These are phyloP conservation scores for Colletotrichum plurivorum DNA, from an alignment of 2,329 filamentous ascomycete genomes.

Conservation along the genomic window DNA sequence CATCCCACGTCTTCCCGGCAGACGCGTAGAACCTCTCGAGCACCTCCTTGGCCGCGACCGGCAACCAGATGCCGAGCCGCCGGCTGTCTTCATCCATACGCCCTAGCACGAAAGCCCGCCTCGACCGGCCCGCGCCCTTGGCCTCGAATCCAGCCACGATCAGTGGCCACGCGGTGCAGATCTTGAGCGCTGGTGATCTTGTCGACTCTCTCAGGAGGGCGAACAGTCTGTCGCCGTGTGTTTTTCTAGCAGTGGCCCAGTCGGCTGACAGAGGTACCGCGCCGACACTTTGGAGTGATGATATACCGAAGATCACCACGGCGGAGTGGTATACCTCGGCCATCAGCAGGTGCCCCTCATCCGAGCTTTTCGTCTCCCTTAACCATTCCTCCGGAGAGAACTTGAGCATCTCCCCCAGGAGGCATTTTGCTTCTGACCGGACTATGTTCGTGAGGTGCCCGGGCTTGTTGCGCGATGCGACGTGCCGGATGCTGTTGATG, in stretches of 20 bases:
- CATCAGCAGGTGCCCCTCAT: constrained; percentile 30
- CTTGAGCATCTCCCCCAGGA: constrained; percentile 38
- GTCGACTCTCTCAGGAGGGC: constrained; percentile 39
- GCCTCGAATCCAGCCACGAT: constrained; percentile 33
- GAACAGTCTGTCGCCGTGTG: constrained; percentile 39
- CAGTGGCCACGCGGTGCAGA: constrained; percentile 11
- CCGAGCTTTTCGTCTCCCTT: constrained; percentile 3
- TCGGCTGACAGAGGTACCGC: constrained; percentile 43
- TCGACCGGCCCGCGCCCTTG: neutral
- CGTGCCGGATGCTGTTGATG: too few species aligned
- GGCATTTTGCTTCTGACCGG: constrained; percentile 2
- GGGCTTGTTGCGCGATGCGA: too few species aligned
- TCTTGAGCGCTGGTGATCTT: neutral
- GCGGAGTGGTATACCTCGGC: constrained; percentile 49
- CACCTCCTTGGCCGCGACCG: constrained; percentile 5
- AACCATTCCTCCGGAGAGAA: constrained; percentile 52
- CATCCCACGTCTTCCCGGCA: constrained; percentile 7
- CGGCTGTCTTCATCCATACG: neutral
- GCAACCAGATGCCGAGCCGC: neutral
- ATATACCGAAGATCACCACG: constrained; percentile 52
- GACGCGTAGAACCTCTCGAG: constrained; percentile 29
- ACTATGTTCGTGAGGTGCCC: too few species aligned
- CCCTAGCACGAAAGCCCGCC: neutral
- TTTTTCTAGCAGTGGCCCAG: constrained; percentile 32
- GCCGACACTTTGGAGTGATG: constrained; percentile 51